A percentile compares a stretch with the other conserved stretches of the same genome.
Conservation (phyloP, 805 yeast genomes). For the Ogataea ramenticola region DNA sequence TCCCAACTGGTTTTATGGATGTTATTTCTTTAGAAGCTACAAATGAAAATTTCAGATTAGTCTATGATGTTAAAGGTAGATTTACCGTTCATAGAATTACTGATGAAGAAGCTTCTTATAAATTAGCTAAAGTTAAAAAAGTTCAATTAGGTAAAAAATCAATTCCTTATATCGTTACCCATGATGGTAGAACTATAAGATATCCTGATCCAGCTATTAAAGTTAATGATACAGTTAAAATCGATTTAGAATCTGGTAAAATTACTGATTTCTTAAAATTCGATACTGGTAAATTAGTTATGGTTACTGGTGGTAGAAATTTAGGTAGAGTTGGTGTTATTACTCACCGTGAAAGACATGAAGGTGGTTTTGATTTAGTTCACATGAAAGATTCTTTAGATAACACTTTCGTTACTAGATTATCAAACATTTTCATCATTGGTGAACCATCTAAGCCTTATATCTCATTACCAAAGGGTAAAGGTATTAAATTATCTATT, state of each 20-base stretch:
- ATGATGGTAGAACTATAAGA: constrained; percentile 99
- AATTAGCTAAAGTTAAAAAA: constrained; percentile 96
- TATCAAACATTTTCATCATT: constrained; percentile 85
- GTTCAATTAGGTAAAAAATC: constrained; percentile 98
- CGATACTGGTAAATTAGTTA: constrained; percentile 86
- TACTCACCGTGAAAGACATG: constrained; percentile 94
- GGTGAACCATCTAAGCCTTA: constrained; percentile 95
- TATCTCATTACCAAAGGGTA: constrained; percentile 96
- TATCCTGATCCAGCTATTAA: constrained; percentile 98
- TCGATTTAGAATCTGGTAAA: constrained; percentile 95
- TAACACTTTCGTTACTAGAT: constrained; percentile 93
- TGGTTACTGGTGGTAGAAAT: constrained; percentile 98
- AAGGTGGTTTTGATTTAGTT: constrained; percentile 96
- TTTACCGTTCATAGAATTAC: constrained; percentile 99
- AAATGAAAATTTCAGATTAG: constrained; percentile 98
- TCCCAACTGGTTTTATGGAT: constrained; percentile 99
- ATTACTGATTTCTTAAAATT: constrained; percentile 82
- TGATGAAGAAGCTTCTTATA: constrained; percentile 97
- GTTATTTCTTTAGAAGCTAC: constrained; percentile 96
- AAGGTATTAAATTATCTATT: constrained; percentile 94
- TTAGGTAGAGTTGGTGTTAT: constrained; percentile 97
- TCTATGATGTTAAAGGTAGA: constrained; percentile 98
- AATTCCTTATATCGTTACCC: constrained; percentile 97
- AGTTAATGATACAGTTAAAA: constrained; percentile 96
- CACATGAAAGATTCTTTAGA: constrained; percentile 94